Conservation (phyloP, 805 yeast genomes). For the Zygoascus ofunaensis region DNA sequence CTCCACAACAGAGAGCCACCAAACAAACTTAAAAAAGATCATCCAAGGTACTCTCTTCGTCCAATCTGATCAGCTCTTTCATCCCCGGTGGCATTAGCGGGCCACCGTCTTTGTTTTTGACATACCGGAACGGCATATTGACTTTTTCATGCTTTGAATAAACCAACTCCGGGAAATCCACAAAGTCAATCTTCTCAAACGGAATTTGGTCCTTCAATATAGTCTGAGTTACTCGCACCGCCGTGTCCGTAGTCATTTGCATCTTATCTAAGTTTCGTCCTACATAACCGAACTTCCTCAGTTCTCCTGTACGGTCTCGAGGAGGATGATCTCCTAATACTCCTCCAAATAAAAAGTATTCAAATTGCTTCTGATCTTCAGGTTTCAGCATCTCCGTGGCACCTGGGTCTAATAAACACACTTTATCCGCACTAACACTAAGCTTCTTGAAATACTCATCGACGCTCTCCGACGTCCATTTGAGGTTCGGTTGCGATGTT, state of each 20-base stretch:
- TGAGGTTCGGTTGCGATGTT: constrained; percentile 47
- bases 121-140: constrained; percentile 95
- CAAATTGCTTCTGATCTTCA: constrained; percentile 54
- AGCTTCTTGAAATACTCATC: constrained; percentile 25
- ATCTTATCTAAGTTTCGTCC: constrained; percentile 81
- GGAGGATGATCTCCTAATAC: constrained; percentile 84
- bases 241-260: constrained; percentile 98
- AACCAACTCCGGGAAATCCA: constrained; percentile 90
- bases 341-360: constrained; percentile 93
- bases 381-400: constrained; percentile 71
- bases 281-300: constrained; percentile 74
- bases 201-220: constrained; percentile 49
- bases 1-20: too few relatives aligned
- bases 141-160: constrained; percentile 84
- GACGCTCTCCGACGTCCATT: constrained; percentile 73
- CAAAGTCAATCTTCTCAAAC: constrained; percentile 70
- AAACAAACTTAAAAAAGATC: constrained; percentile 23
- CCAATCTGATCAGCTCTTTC: constrained; percentile 76
- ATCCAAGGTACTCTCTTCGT: constrained; percentile 61
- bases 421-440: constrained; percentile 32
- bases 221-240: constrained; percentile 80
- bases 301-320: constrained; percentile 86
- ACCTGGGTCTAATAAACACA: constrained; percentile 84
- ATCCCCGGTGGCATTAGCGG: constrained; percentile 91
- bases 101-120: constrained; percentile 48